Evolutionary conservation across 495 filamentous ascomycete species (phyloP).

Genomic region (Talaromyces borbonicus): DNA sequence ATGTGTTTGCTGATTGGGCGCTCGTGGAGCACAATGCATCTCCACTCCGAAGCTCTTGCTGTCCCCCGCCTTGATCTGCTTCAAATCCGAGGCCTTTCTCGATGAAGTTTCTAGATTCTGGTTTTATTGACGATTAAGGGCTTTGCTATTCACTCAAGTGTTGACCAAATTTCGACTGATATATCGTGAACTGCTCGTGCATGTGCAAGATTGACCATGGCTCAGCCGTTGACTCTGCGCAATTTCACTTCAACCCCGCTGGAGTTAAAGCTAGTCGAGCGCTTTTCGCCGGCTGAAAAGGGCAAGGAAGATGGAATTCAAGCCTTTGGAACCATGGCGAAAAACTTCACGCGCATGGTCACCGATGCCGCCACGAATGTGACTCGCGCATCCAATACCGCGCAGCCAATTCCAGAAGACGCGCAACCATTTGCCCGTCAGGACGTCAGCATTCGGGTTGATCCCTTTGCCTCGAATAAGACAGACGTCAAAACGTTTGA

Average conservation of each 20-base stretch:
- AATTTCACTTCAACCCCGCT: constrained; percentile 73
- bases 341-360: constrained; percentile 41
- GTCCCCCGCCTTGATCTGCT: not conserved
- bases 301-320: constrained; percentile 36
- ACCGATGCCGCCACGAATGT: constrained; percentile 30
- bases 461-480: constrained; percentile 45
- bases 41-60: not conserved
- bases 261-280: constrained; percentile 64
- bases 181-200: too few species aligned
- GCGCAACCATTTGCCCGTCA: constrained; percentile 45
- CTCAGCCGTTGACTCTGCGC: constrained; percentile 60
- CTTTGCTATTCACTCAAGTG: too few species aligned
- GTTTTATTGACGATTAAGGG: too few species aligned
- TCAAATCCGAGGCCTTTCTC: too few species aligned
- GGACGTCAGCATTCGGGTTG: constrained; percentile 45
- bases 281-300: constrained; percentile 47
- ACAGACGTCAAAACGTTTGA: constrained; percentile 44
- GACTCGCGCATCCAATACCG: constrained; percentile 28
- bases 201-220: too few species aligned
- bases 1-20: not conserved
- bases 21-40: constrained; percentile 4
- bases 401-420: constrained; percentile 32
- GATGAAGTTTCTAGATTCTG: too few species aligned
- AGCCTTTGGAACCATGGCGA: constrained; percentile 25
- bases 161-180: too few species aligned